Evolutionary conservation across 129 eudicot species (phyloP), one percentile per base, ranked within the genome.

Genomic region (Flaveria ramosissima): DNA sequence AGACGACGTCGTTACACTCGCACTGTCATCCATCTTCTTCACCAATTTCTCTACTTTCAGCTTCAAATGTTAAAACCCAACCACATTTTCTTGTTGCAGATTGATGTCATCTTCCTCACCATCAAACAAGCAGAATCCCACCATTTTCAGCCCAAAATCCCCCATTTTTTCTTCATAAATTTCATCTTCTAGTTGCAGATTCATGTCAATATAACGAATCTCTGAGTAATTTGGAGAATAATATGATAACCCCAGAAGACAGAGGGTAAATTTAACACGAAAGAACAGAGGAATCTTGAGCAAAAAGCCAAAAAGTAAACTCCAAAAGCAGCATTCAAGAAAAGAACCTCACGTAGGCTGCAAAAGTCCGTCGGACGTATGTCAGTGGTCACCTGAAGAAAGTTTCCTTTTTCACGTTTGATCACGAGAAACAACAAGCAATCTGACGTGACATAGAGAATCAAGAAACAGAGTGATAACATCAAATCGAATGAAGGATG

Each of bases 1-100:
- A 17, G 82, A 73, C 24, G 98, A 86, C 16, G 97, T 81, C 59
- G 88, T 76, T 65, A 74, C 82, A 60, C 81, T 92, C 62, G 67
- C 81, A 39, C 60, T 61, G 9, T 92, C 92, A 84, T 80, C 85
- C 97, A 87, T 79, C 72, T 48, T 79, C 64, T 70, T 66, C 77
- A 68, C 77, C 85, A 72, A 42, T 47, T 65, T 36, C 41, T 36
- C 41, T 36, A 36, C 41, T 36, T 6, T 36, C 7, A 5, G 1
- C 41, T 36, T 36, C 5, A 36, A 4, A 36, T 36, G 7, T 36
- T 1, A 36, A 36, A 36, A 36, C 41, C 41, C 41, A 36, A 5
- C 41, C 41, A 36, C 41, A 36, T 36, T 36, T 36, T 36, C 41
- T 36, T 36, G 4, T 36, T 36, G 4, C 41, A 5, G 7, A 36